Base-by-base conservation (phyloP, 257 asterid genomes). In the Perilla frutescens region DNA sequence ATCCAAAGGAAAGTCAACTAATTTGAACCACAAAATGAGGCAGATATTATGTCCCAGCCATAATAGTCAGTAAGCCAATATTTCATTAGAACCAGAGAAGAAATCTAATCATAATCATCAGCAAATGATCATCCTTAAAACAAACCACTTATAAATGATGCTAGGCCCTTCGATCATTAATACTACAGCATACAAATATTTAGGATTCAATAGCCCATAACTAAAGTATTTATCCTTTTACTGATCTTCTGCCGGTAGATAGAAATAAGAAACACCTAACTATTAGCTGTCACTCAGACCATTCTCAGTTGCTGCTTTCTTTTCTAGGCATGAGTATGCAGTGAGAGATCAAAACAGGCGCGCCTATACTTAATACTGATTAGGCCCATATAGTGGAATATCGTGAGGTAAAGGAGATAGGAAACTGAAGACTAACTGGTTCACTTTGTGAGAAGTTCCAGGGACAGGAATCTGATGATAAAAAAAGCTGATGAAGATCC, bases 1-100 rank as follows among this genome's bases (percentile, higher is more conserved):
- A 80, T 74, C 81, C 81, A 80, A 53, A 63, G 68, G 68, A 74
- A 55, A 62, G 78, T 73, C 78, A 83, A 77, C 68, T 74, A 60
- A 63, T 5, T 71, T 59, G 66, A 70, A 73, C 81, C 77, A 70
- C 67, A 79, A 68, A 73, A 58, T 26, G 79, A 59, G 45, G 54
- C 55, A 48, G 44, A 73, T 58, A 72, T 41, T 40, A 41, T 60
- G 41, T 36, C 29, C 66, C 63, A 63, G 36, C 62, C 36, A 32
- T 62, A 7, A 31, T 32, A 55, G 51, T 73, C 43, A 32, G 64
- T 57, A 32, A 20, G 26, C 60, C 66, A 45, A 49, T 37, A 57
- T 43, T 49, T 71, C 58, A 69, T 37, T 65, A 15, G 29, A 43
- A 53, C 70, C 61, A 70, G 20, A 59, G 8, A 50, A 68, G 66